Percentiles rank a stretch among this genome's conserved stretches.
These are phyloP conservation scores for Bonia amplexicaulis DNA, from an alignment of 176 grass and related monocot species.

Conservation along the genomic window DNA sequence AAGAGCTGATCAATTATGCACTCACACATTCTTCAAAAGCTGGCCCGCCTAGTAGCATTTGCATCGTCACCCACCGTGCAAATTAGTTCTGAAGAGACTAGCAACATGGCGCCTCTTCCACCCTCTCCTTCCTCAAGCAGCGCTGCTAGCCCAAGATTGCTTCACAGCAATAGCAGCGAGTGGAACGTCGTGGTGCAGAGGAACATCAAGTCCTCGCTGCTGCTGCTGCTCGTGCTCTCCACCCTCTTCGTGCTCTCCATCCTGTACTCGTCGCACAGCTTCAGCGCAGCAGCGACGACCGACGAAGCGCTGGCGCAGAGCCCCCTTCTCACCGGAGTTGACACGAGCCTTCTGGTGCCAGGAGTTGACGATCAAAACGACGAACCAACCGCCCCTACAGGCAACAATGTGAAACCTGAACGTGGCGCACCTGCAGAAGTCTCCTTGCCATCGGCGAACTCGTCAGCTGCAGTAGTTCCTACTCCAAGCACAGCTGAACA, in stretches of 20 bases:
- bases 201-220: slow-evolving; percentile 42
- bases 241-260: slow-evolving; percentile 30
- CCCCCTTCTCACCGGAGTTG: not conserved
- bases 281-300: not conserved
- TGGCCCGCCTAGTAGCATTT: not conserved
- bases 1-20: not conserved
- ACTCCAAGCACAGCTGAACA: not conserved
- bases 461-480: not conserved
- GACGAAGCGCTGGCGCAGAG: slow-evolving; percentile 1
- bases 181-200: slow-evolving; percentile 38
- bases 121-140: slow-evolving; percentile 6
- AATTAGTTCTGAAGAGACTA: not conserved
- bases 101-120: slow-evolving; percentile 25
- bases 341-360: not conserved
- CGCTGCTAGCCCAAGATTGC: slow-evolving; percentile 12
- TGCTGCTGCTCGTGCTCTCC: slow-evolving; percentile 50
- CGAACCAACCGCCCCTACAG: not conserved
- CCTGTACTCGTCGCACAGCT: slow-evolving; percentile 13
- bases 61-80: not conserved
- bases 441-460: slow-evolving; percentile 19
- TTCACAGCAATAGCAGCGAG: slow-evolving; percentile 31
- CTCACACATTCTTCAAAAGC: slow-evolving; percentile 11
- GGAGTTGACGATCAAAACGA: not conserved
- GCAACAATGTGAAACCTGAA: not conserved
- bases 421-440: not conserved